Percentiles rank a stretch among this genome's conserved stretches.
Conservation (phyloP, 169 alveolate species). For the Cryptosporidium tyzzeri region DNA sequence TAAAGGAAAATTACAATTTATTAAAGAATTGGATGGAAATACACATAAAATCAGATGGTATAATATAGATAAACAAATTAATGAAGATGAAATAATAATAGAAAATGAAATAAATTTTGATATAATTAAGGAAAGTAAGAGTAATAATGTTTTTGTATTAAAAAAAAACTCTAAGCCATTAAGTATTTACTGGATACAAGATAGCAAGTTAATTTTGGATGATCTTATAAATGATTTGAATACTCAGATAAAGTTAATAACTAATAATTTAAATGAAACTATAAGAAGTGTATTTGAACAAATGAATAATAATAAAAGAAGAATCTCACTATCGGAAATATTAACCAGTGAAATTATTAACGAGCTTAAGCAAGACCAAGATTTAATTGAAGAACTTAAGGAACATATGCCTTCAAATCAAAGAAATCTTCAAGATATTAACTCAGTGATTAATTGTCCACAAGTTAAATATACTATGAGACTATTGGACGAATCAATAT, state of each 20-base stretch:
- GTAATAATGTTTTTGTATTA: constrained; percentile 46
- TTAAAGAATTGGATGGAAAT: not conserved
- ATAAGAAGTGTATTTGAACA: not conserved
- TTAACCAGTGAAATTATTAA: constrained; percentile 10
- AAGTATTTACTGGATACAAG: constrained; percentile 41
- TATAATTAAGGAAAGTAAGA: constrained; percentile 8
- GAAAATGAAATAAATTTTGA: not conserved
- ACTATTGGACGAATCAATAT: constrained; percentile 57
- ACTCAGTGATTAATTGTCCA: constrained; percentile 48
- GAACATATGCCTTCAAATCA: constrained; percentile 58
- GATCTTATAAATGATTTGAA: constrained; percentile 19
- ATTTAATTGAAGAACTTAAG: constrained; percentile 33
- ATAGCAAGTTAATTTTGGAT: constrained; percentile 1
- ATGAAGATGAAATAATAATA: constrained; percentile 14
- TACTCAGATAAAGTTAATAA: constrained; percentile 7
- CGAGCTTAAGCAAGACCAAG: constrained; percentile 4
- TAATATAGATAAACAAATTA: constrained; percentile 5
- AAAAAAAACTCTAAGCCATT: not conserved
- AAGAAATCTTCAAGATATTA: constrained; percentile 6
- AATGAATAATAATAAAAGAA: not conserved
- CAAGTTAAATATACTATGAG: constrained; percentile 69
- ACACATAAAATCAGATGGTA: constrained; percentile 35
- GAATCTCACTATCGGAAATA: constrained; percentile 17
- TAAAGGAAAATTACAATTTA: constrained; percentile 36
- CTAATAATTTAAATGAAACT: constrained; percentile 3